phyloP scores from a whole-genome alignment of 2,329 filamentous ascomycete genomes.

The Fusarium hostae region DNA sequence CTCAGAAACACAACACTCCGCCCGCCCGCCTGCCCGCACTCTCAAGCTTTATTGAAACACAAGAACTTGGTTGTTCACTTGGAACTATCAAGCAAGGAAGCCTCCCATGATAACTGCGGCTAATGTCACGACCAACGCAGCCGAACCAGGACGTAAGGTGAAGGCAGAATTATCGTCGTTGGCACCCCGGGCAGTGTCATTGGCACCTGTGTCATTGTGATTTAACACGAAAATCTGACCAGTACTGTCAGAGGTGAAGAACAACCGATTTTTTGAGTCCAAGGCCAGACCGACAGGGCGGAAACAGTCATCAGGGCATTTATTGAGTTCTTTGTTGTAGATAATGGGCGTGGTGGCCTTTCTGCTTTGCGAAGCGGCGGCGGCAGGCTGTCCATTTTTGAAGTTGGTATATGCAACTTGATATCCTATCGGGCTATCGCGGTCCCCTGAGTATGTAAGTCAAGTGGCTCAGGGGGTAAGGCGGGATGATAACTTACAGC shows the following conservation, averaged over 20 bases:
- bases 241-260: constrained; percentile 70
- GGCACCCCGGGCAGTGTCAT: not conserved
- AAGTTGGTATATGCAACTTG: constrained; percentile 57
- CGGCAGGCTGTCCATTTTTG: constrained; percentile 54
- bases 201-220: constrained; percentile 13
- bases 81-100: too few relatives aligned
- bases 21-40: too few relatives aligned
- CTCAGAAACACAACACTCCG: not conserved
- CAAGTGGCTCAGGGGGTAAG: not conserved
- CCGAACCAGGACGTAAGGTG: constrained; percentile 23
- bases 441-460: constrained; percentile 51
- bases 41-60: too few relatives aligned
- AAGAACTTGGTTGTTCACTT: too few relatives aligned
- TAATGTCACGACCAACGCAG: too few relatives aligned
- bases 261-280: constrained; percentile 65
- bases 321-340: constrained; percentile 61
- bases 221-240: constrained; percentile 72
- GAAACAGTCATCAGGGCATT: constrained; percentile 69
- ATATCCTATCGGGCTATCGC: constrained; percentile 59
- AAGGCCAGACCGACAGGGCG: constrained; percentile 69
- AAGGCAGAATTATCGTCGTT: constrained; percentile 34
- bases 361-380: constrained; percentile 54
- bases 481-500: constrained; percentile 60
- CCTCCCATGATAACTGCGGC: too few relatives aligned
- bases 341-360: constrained; percentile 64